phyloP scores from a whole-genome alignment of 2,329 filamentous ascomycete genomes.

The Calonectria multiphialidica region DNA sequence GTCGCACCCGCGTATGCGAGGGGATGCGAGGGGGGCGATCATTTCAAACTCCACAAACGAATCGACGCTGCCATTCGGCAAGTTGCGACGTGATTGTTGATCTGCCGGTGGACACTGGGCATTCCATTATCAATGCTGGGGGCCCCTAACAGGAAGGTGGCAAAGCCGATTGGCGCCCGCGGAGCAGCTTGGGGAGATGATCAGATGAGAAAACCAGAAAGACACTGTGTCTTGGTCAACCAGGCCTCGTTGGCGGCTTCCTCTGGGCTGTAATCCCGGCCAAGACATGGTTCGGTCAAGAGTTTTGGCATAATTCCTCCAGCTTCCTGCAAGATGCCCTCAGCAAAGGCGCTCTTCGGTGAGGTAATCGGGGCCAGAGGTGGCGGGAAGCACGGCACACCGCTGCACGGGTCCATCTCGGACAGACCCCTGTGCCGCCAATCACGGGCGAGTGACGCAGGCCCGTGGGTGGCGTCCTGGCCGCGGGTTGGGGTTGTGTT shows the following conservation, averaged over 20 bases:
- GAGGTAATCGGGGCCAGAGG: not conserved
- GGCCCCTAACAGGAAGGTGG: conserved; percentile 3
- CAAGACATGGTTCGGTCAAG: not conserved
- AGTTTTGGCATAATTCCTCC: not conserved
- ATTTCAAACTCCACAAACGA: not conserved
- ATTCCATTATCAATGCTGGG: not conserved
- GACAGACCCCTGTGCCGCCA: not conserved
- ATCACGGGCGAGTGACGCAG: not conserved
- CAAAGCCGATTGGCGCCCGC: conserved; percentile 5
- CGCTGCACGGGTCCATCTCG: conserved; percentile 1
- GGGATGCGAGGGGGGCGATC: not conserved
- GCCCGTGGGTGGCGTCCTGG: not conserved
- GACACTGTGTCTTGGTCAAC: not conserved
- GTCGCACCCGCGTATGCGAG: not conserved
- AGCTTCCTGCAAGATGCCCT: not conserved
- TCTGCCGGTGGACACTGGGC: not conserved
- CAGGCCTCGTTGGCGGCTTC: not conserved
- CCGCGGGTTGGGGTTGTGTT: not conserved
- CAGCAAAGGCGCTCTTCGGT: not conserved
- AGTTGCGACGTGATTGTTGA: not conserved
- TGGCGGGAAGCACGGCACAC: not conserved
- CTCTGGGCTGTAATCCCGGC: not conserved
- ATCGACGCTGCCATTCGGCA: not conserved
- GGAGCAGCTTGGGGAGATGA: not conserved
- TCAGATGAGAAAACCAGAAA: not conserved